Evolutionary conservation across 2,329 filamentous ascomycete genomes (phyloP).

Genomic region (Cladophialophora immunda): DNA sequence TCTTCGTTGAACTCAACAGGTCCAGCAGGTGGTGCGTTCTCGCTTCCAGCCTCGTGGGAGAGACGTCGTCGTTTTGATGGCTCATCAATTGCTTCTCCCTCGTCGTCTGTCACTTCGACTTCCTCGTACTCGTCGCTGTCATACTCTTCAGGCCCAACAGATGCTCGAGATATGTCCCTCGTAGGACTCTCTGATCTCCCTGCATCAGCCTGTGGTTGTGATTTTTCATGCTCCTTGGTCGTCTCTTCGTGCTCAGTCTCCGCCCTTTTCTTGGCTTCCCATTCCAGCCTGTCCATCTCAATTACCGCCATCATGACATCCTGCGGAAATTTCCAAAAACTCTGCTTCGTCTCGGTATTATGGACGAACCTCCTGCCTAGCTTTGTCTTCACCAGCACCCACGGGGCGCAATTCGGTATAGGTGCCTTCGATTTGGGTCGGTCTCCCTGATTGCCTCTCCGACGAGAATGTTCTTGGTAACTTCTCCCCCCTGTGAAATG

Average conservation of each 20-base stretch:
- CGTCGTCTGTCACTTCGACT: constrained; percentile 73
- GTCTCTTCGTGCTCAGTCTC: constrained; percentile 53
- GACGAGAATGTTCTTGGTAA: constrained; percentile 65
- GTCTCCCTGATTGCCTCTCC: constrained; percentile 73
- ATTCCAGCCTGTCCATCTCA: constrained; percentile 75
- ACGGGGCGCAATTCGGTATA: constrained; percentile 84
- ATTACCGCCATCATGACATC: constrained; percentile 79
- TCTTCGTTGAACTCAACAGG: constrained; percentile 88
- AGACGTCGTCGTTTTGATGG: constrained; percentile 61
- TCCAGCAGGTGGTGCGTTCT: constrained; percentile 51
- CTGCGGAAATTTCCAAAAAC: constrained; percentile 93
- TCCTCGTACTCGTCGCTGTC: constrained; percentile 81
- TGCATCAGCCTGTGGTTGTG: constrained; percentile 39
- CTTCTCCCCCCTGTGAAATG: constrained; percentile 61
- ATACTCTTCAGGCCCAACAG: constrained; percentile 46
- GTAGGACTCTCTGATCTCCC: constrained; percentile 32
- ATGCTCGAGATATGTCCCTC: constrained; percentile 25
- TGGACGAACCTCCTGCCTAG: constrained; percentile 89
- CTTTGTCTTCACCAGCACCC: constrained; percentile 93
- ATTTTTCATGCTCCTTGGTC: constrained; percentile 14
- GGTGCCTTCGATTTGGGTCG: constrained; percentile 79
- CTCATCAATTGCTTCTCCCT: constrained; percentile 59
- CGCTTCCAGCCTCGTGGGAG: constrained; percentile 54
- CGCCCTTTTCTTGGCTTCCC: constrained; percentile 65
- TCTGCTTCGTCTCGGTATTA: constrained; percentile 84